Conservation (phyloP, 2,329 filamentous ascomycete species). For the Beauveria caledonica region DNA sequence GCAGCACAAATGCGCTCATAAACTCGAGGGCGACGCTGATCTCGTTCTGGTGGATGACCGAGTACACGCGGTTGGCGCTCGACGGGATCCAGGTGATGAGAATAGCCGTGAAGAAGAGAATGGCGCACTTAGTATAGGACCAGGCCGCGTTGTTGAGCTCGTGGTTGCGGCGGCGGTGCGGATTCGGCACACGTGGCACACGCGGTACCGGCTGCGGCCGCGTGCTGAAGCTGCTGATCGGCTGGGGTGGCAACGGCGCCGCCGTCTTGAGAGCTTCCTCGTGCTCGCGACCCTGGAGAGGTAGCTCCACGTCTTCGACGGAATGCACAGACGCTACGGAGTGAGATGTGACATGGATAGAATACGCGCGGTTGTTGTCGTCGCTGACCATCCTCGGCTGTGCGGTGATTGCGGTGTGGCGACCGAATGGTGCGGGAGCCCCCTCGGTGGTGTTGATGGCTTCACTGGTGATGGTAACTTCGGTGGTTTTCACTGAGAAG, state of each 20-base stretch:
- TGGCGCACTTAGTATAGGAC: constrained; percentile 61
- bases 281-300: constrained; percentile 20
- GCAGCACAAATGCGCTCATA: constrained; percentile 65
- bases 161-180: constrained; percentile 30
- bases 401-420: constrained; percentile 11
- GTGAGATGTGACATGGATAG: constrained; percentile 34
- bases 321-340: not conserved
- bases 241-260: constrained; percentile 12
- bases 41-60: constrained; percentile 47
- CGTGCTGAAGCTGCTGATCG: constrained; percentile 12
- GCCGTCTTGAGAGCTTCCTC: not conserved
- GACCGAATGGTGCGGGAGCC: constrained; percentile 14
- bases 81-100: constrained; percentile 71
- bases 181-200: constrained; percentile 13
- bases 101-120: constrained; percentile 64
- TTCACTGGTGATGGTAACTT: constrained; percentile 4
- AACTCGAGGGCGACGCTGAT: constrained; percentile 55
- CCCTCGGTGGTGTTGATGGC: constrained; percentile 9
- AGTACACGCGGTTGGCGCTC: constrained; percentile 68
- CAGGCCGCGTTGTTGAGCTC: constrained; percentile 56
- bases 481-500: constrained; percentile 40
- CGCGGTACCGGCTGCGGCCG: constrained; percentile 16
- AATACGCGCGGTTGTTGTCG: constrained; percentile 25
- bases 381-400: not conserved
- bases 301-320: constrained; percentile 19